A percentile compares a stretch with the other conserved stretches of the same genome.
Evolutionary conservation across 371 early-diverging fungal genomes (phyloP).

Genomic region (Umbelopsis sp.): DNA sequence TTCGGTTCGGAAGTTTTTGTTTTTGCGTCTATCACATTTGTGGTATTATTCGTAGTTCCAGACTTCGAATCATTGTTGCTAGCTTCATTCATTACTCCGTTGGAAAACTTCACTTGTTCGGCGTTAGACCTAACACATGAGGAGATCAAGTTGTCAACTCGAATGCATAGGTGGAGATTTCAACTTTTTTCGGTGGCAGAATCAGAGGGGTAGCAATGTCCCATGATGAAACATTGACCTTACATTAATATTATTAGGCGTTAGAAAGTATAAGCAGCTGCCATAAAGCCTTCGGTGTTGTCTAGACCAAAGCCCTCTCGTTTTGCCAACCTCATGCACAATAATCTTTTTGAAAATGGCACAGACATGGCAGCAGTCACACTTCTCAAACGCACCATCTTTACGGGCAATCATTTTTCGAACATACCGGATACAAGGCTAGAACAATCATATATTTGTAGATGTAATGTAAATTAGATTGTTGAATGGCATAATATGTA

Average conservation of each 20-base stretch:
- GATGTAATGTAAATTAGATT: no score
- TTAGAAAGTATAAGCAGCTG: neutral
- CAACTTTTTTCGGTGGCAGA: neutral
- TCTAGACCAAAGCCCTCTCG: neutral
- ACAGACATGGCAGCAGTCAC: no score
- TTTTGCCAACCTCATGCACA: no score
- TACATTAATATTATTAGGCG: neutral
- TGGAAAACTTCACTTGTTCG: neutral
- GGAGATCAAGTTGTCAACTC: neutral
- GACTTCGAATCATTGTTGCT: neutral
- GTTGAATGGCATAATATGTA: no score
- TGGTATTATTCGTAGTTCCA: neutral
- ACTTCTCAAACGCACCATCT: no score
- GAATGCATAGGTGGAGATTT: neutral
- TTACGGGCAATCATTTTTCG: no score
- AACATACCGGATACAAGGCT: no score
- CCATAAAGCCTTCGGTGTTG: neutral
- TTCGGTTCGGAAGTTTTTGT: conserved; percentile 7
- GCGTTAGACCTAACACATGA: neutral
- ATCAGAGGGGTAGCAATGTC: neutral
- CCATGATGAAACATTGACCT: neutral
- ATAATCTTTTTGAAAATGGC: no score
- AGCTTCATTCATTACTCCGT: conserved; percentile 2
- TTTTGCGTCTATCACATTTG: no score
- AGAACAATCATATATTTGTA: no score